phyloP scores from a whole-genome alignment of 1,139 yeast species.

The Kodamaea fungicola region DNA sequence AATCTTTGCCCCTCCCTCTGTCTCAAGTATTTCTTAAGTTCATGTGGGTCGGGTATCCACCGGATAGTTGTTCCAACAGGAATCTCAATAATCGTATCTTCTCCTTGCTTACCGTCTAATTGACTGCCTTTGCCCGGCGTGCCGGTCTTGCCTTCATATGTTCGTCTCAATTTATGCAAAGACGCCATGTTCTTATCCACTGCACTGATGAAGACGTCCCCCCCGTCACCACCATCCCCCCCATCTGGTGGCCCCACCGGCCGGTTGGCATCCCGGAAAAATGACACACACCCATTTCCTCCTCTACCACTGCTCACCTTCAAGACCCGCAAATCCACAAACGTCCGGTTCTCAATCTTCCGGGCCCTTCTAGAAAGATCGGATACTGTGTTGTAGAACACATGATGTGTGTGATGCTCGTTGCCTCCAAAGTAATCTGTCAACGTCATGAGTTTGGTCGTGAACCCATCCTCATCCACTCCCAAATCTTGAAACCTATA shows the following conservation, averaged over 20 bases:
- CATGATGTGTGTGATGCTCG: slow-evolving; percentile 41
- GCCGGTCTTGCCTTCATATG: slow-evolving; percentile 73
- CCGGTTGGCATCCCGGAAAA: slow-evolving; percentile 79
- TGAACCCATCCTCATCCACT: slow-evolving; percentile 20
- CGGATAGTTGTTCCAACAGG: slow-evolving; percentile 87
- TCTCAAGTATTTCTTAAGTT: slow-evolving; percentile 34
- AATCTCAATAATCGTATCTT: slow-evolving; percentile 73
- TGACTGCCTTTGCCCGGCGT: slow-evolving; percentile 69
- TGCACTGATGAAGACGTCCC: slow-evolving; percentile 79
- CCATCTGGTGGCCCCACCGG: slow-evolving; percentile 96
- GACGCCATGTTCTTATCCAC: slow-evolving; percentile 61
- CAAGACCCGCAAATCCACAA: slow-evolving; percentile 63
- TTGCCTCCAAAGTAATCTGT: slow-evolving; percentile 44
- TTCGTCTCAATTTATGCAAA: slow-evolving; percentile 63
- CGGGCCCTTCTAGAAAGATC: slow-evolving; percentile 28
- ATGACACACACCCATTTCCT: slow-evolving; percentile 85
- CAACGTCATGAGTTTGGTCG: slow-evolving; percentile 22
- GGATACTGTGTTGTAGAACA: slow-evolving; percentile 27
- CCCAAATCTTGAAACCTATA: slow-evolving; percentile 20
- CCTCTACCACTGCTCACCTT: slow-evolving; percentile 78
- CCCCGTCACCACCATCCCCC: slow-evolving; percentile 97
- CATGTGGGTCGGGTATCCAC: slow-evolving; percentile 79
- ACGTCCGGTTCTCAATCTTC: slow-evolving; percentile 38
- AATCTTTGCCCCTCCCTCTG: slow-evolving; percentile 24
- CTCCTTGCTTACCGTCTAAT: slow-evolving; percentile 80